Percentiles rank a stretch among this genome's conserved stretches.
phyloP scores from a whole-genome alignment of 345 rosid genomes.

The Linum tenue region DNA sequence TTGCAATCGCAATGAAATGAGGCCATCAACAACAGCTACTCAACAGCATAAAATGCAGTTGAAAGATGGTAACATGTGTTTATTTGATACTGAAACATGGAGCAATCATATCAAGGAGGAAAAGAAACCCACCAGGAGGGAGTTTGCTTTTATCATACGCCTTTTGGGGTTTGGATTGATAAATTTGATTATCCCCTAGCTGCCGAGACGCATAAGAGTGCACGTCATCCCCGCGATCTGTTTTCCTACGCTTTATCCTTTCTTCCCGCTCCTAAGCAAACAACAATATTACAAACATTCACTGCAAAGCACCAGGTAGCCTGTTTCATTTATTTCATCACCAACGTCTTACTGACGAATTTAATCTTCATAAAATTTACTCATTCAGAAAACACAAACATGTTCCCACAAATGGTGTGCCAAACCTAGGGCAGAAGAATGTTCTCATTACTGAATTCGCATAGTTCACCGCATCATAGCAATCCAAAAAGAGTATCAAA shows the following conservation, averaged over 20 bases:
- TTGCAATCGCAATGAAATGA: neutral
- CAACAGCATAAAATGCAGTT: neutral
- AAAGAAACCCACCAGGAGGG: constrained; percentile 61
- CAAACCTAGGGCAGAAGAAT: neutral
- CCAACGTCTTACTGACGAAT: neutral
- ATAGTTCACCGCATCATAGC: neutral
- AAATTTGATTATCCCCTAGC: constrained; percentile 35
- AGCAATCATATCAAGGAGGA: neutral
- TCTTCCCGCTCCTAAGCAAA: constrained; percentile 81
- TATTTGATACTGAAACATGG: neutral
- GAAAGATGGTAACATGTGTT: neutral
- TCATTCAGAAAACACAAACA: neutral
- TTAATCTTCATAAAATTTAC: neutral
- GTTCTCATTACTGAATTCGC: neutral
- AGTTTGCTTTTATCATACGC: constrained; percentile 60
- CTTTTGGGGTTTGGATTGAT: constrained; percentile 36
- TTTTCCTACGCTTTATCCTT: constrained; percentile 67
- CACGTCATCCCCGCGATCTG: constrained; percentile 49
- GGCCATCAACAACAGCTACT: neutral
- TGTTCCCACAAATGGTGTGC: neutral
- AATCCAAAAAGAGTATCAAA: neutral
- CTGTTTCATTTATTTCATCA: neutral
- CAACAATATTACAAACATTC: neutral
- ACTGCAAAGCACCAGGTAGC: neutral
- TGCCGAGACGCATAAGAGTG: constrained; percentile 43